Evolutionary conservation across 148 eudicot genomes (phyloP).

Genomic region (Spergularia bocconei): DNA sequence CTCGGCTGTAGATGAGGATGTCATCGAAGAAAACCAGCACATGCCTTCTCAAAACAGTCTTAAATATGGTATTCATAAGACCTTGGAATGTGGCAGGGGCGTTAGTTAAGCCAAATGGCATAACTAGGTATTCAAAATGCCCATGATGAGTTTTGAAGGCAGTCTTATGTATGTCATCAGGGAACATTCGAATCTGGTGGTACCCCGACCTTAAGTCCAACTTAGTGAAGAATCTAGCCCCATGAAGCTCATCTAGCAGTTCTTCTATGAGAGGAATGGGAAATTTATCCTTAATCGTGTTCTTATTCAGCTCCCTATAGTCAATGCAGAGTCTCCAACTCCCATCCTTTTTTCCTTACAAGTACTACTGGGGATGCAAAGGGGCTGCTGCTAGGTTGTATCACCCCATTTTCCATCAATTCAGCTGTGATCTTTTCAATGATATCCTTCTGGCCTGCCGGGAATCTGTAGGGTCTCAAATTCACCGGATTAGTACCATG

Average conservation of each 20-base stretch:
- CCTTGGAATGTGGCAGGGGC: not conserved
- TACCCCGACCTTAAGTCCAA: not conserved
- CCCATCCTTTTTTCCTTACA: not conserved
- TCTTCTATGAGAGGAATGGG: not conserved
- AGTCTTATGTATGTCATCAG: not conserved
- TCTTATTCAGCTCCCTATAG: no score
- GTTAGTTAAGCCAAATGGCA: slow-evolving; percentile 1
- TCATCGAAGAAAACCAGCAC: not conserved
- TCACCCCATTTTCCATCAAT: not conserved
- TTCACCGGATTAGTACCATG: not conserved
- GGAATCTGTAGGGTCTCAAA: not conserved
- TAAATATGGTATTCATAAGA: not conserved
- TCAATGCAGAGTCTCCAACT: not conserved
- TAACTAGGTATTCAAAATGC: not conserved
- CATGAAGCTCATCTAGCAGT: not conserved
- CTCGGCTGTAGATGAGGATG: no score
- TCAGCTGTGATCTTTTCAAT: not conserved
- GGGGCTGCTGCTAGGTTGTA: not conserved
- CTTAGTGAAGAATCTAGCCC: not conserved
- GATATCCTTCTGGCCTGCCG: not conserved
- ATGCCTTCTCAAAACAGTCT: not conserved
- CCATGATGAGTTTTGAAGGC: not conserved
- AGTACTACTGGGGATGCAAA: not conserved
- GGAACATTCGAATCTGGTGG: not conserved
- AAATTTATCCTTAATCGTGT: not conserved